Evolutionary conservation across 257 asterid species (phyloP).

Genomic region (Striga asiatica): DNA sequence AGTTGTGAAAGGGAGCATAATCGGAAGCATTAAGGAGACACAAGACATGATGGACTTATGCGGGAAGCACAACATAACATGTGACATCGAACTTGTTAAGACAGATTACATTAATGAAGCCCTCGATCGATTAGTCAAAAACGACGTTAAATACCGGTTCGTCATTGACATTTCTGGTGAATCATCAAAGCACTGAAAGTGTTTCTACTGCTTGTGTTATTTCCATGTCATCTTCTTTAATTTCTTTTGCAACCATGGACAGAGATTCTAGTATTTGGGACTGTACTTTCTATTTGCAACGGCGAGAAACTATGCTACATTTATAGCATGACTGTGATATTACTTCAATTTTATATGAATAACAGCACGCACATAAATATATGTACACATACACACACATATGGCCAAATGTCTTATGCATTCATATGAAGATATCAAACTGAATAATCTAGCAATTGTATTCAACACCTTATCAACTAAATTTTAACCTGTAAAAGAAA

Average conservation of each 20-base stretch:
- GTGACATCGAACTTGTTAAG: slow-evolving; percentile 54
- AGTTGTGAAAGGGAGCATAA: slow-evolving; percentile 73
- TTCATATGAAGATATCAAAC: no score
- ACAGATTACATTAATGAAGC: slow-evolving; percentile 50
- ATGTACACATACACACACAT: no score
- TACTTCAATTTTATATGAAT: no score
- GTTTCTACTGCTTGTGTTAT: not conserved
- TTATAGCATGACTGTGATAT: no score
- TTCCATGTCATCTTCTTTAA: not conserved
- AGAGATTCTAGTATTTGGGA: no score
- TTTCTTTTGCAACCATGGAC: not conserved
- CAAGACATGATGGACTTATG: slow-evolving; percentile 81
- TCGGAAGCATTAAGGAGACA: slow-evolving; percentile 70
- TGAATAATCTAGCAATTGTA: no score
- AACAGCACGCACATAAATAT: no score
- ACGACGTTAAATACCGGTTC: slow-evolving; percentile 80
- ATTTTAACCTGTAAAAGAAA: no score
- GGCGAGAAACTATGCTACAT: no score
- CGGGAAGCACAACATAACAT: slow-evolving; percentile 52
- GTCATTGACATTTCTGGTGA: slow-evolving; percentile 54
- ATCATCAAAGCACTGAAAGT: slow-evolving; percentile 22
- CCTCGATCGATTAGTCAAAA: slow-evolving; percentile 46
- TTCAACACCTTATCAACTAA: not conserved
- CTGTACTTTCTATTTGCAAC: no score
- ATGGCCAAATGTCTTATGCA: no score